Base-by-base conservation (phyloP, 1,284 basidiomycete genomes). In the Fomitopsis pinicola region DNA sequence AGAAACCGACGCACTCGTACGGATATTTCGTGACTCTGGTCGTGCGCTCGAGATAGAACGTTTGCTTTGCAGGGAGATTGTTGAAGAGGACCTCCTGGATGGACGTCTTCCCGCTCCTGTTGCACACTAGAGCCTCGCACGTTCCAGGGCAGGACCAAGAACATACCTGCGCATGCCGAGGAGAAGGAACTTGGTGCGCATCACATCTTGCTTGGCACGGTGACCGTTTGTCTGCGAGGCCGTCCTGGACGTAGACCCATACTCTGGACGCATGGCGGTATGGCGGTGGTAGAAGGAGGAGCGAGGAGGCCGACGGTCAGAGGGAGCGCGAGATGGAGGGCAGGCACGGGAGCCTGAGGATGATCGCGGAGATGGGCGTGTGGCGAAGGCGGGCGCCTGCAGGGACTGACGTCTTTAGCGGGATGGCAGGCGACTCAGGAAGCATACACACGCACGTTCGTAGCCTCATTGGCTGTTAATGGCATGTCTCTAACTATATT, bases 41-140 rank as follows among this genome's bases (percentile, higher is more conserved):
- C 0, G 94, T 95, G 6, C 91, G 86, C 66, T 97, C 95, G 65
- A 98, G 85, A 75, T 92, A 98, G 68, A 98, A 93, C 0, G 94
- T 92, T 69, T 98, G 91, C 71, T 94, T 94, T 0, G 94, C 85
- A 0, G 87, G 82, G 56, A 95, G 78, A 64, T 89, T 82, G 67
- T 96, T 89, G 80, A 98, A 97, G 19, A 98, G 83, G 36, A 97
- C 94, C 73, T 95, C 88, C 68, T 92, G 85, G 62, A 97, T 94
- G 36, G 93, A 95, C 26, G 95, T 92, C 76, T 98, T 99, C 61
- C 97, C 97, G 59, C 92, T 90, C 77, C 96, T 92, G 66, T 7
- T 54, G 53, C 26, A 26, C 53, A 50, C 0, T 28, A 22, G 50
- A n/a, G 33, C 36, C 42, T 35, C 33, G 28, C 22, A 54, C 50